Conservation (phyloP, 1,284 basidiomycete species). For the Ceratobasidium papillatum region DNA sequence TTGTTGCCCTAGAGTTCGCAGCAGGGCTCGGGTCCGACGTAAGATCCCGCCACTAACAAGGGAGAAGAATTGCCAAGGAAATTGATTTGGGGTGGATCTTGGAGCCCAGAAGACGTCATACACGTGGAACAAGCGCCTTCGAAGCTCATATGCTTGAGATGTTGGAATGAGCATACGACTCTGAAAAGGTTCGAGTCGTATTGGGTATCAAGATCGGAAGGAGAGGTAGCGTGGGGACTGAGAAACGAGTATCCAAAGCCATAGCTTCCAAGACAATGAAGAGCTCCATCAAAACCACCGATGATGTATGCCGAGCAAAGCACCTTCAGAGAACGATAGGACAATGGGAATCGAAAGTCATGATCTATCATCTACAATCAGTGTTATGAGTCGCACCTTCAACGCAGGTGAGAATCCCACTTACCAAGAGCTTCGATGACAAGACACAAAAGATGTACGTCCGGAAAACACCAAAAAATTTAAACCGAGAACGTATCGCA, state of each 20-base stretch:
- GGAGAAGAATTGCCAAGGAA: background rate
- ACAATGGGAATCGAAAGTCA: background rate
- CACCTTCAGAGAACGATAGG: background rate
- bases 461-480: background rate
- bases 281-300: background rate
- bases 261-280: background rate
- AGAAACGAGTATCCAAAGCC: background rate
- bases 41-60: background rate
- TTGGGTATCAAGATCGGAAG: background rate
- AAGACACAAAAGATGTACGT: background rate
- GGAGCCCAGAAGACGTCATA: background rate
- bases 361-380: background rate
- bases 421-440: background rate
- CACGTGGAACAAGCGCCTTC: background rate
- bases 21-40: background rate
- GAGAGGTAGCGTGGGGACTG: background rate
- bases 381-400: background rate
- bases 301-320: background rate
- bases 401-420: constrained; percentile 14
- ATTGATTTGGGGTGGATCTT: background rate
- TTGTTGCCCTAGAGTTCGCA: background rate
- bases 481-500: background rate
- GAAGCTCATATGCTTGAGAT: background rate
- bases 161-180: background rate
- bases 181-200: background rate